Conservation (phyloP, 371 early-diverging fungal species). For the Mortierella sp. region DNA sequence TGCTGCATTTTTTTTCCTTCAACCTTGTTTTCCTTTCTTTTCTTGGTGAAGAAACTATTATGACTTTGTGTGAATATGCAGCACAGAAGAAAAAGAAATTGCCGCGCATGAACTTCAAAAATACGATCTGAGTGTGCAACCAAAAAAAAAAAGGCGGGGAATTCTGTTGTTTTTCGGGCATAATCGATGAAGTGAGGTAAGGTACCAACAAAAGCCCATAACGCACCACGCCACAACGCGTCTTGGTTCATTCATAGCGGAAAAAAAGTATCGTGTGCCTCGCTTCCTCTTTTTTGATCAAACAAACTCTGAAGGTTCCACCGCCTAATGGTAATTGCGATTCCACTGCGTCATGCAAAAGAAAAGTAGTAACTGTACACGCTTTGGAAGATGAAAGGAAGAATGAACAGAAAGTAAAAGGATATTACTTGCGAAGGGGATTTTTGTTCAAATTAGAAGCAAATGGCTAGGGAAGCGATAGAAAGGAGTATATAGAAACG, state of each 20-base stretch:
- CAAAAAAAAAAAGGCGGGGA: conserved; percentile 5
- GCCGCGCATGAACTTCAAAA: conserved; percentile 7
- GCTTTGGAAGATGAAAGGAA: neutral
- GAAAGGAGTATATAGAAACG: neutral
- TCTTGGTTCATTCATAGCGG: too few relatives aligned
- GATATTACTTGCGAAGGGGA: neutral
- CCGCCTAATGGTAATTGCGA: neutral
- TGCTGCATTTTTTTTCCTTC: neutral
- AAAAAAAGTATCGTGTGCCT: neutral
- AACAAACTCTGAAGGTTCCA: neutral
- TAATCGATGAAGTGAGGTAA: neutral
- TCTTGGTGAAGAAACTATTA: neutral
- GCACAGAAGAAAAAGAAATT: neutral
- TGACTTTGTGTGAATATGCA: neutral
- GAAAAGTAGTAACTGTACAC: neutral
- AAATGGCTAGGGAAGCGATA: neutral
- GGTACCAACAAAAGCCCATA: neutral
- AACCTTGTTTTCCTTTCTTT: neutral
- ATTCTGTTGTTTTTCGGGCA: neutral
- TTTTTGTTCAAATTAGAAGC: neutral
- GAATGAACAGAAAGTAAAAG: neutral
- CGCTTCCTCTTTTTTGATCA: neutral
- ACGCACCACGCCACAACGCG: neutral
- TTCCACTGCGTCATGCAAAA: conserved; percentile 3
- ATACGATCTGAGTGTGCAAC: neutral